phyloP scores from a whole-genome alignment of 768 basidiomycete species.

The Paxillus rubicundulus region DNA sequence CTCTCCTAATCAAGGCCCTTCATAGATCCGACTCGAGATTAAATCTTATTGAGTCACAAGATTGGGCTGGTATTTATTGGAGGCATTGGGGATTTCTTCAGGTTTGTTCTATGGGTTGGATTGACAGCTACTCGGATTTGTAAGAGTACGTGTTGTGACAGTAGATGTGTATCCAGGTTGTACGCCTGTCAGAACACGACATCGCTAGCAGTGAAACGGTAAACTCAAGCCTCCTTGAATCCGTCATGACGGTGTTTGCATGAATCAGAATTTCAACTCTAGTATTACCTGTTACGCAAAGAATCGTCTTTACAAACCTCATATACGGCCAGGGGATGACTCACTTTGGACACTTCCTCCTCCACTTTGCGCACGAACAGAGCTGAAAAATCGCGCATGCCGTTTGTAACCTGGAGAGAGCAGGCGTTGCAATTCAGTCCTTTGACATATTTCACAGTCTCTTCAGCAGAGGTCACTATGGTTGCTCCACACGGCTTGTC shows the following conservation, averaged over 20 bases:
- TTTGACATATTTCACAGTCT: constrained; percentile 1
- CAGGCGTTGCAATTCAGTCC: neutral
- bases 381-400: constrained; percentile 15
- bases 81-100: constrained; percentile 1
- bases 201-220: too few relatives aligned
- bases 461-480: neutral
- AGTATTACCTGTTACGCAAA: constrained; percentile 7
- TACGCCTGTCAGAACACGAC: too few relatives aligned
- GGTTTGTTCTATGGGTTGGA: constrained; percentile 1
- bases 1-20: neutral
- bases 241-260: neutral
- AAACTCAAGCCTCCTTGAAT: neutral
- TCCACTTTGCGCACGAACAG: constrained; percentile 13
- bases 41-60: constrained; percentile 26
- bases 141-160: neutral
- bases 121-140: constrained; percentile 1
- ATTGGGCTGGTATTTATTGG: neutral
- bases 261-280: constrained; percentile 2
- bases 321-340: neutral
- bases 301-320: neutral
- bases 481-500: constrained; percentile 20
- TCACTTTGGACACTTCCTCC: constrained; percentile 11
- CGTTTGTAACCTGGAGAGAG: neutral
- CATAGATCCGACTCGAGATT: constrained; percentile 26
- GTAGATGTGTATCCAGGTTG: neutral